A percentile compares a stretch with the other conserved stretches of the same genome.
These are phyloP conservation scores for Penicillium sp. DNA, from an alignment of 2,329 filamentous ascomycete species.

Conservation along the genomic window DNA sequence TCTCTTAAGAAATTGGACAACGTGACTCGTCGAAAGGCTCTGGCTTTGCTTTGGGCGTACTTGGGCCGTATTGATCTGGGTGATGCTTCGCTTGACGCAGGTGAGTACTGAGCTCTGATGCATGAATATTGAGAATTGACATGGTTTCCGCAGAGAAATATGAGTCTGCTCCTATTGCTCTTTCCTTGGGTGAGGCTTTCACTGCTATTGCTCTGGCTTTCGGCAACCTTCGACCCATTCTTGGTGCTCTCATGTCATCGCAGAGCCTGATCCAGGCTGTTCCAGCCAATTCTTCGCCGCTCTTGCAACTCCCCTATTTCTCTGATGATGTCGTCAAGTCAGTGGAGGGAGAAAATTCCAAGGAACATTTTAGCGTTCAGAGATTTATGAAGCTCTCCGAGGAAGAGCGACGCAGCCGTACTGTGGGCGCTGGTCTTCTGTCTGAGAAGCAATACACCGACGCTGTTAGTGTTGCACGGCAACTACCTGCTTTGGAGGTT, in stretches of 20 bases:
- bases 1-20: constrained; percentile 75
- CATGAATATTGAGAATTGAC: background rate
- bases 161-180: constrained; percentile 79
- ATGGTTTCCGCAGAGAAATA: constrained; percentile 59
- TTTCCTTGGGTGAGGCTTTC: constrained; percentile 79
- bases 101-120: constrained; percentile 22
- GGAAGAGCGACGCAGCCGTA: constrained; percentile 62
- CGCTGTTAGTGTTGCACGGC: constrained; percentile 68
- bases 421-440: constrained; percentile 64
- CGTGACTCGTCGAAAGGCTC: constrained; percentile 72
- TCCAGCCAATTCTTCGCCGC: constrained; percentile 72
- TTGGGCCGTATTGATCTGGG: constrained; percentile 80
- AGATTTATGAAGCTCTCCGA: constrained; percentile 83
- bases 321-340: constrained; percentile 53
- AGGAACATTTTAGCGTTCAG: constrained; percentile 71
- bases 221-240: constrained; percentile 72
- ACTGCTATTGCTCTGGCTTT: constrained; percentile 82
- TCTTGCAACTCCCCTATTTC: constrained; percentile 87
- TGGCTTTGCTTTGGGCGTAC: constrained; percentile 92
- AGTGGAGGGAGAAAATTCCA: constrained; percentile 55
- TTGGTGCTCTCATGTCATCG: constrained; percentile 72
- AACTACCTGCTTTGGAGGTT: constrained; percentile 76
- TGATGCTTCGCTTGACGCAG: constrained; percentile 67
- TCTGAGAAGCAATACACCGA: constrained; percentile 69
- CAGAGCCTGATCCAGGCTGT: constrained; percentile 89